These are phyloP conservation scores for Phaeomoniella chlamydospora DNA, from an alignment of 2,329 filamentous ascomycete genomes.

Conservation along the genomic window DNA sequence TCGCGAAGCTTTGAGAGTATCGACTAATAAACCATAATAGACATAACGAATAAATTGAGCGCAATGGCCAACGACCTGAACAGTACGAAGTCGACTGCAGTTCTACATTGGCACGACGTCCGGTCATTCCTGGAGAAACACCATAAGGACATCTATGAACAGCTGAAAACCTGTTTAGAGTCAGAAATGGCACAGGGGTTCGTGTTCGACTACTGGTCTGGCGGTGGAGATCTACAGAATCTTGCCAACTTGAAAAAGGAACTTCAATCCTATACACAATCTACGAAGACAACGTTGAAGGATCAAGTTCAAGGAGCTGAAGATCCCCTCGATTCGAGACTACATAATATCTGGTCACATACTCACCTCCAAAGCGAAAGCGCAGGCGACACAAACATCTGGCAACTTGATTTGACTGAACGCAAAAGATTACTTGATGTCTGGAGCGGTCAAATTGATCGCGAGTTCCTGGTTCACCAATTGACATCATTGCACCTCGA, in stretches of 20 bases:
- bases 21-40: too few relatives aligned
- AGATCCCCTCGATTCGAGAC: constrained; percentile 3
- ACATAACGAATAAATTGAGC: not conserved
- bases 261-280: constrained; percentile 4
- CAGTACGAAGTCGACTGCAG: constrained; percentile 3
- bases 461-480: constrained; percentile 5
- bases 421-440: constrained; percentile 6
- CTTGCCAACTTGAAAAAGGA: constrained; percentile 11
- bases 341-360: constrained; percentile 6
- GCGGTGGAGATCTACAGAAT: constrained; percentile 12
- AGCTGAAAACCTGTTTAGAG: constrained; percentile 5
- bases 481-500: constrained; percentile 11
- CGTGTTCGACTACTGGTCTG: constrained; percentile 14
- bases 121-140: constrained; percentile 2
- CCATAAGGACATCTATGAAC: constrained; percentile 6
- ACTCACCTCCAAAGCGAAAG: constrained; percentile 3
- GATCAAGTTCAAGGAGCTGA: not conserved
- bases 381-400: constrained; percentile 7
- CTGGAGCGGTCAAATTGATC: constrained; percentile 9
- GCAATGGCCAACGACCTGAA: constrained; percentile 5
- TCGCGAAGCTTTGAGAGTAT: too few relatives aligned
- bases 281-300: not conserved
- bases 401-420: constrained; percentile 7
- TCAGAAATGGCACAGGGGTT: constrained; percentile 7
- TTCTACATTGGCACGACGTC: constrained; percentile 7